Conservation (phyloP, 2,329 filamentous ascomycete species). For the Ceratocystis alfenasii region DNA sequence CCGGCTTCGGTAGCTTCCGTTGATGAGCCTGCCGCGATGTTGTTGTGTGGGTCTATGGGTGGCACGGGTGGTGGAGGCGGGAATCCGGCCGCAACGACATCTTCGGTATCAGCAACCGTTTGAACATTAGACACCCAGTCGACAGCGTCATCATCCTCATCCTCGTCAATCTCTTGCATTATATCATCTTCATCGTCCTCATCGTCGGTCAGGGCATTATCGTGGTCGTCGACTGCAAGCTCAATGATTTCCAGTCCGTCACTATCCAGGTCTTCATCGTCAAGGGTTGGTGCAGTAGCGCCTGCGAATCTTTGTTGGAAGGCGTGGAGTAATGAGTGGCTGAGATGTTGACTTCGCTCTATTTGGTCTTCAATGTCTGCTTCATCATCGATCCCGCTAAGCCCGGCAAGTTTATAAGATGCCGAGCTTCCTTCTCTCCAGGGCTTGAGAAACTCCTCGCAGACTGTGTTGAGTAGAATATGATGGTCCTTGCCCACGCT, state of each 20-base stretch:
- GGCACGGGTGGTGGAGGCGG: conserved; percentile 51
- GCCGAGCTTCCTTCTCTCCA: conserved; percentile 82
- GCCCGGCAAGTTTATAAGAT: conserved; percentile 64
- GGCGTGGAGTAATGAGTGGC: conserved; percentile 31
- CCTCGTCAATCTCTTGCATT: conserved; percentile 24
- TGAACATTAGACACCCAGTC: conserved; percentile 22
- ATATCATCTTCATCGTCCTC: conserved; percentile 15
- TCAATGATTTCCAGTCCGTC: conserved; percentile 33
- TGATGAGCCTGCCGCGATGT: conserved; percentile 34
- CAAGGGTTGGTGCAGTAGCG: conserved; percentile 17
- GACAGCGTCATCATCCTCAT: conserved; percentile 55
- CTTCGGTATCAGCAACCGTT: neutral
- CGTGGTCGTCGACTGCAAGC: conserved; percentile 28
- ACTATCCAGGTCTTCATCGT: conserved; percentile 38
- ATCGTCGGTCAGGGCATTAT: conserved; percentile 6
- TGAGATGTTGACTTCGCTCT: conserved; percentile 29
- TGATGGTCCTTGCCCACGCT: conserved; percentile 68
- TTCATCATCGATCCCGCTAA: conserved; percentile 72
- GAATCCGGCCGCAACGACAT: conserved; percentile 60
- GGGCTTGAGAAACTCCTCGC: conserved; percentile 77
- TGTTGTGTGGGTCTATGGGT: conserved; percentile 40
- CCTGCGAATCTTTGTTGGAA: conserved; percentile 25
- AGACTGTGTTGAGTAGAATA: conserved; percentile 69
- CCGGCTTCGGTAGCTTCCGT: conserved; percentile 1
- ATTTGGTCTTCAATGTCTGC: conserved; percentile 46